Evolutionary conservation across 2,329 filamentous ascomycete genomes (phyloP), one percentile per base, ranked within the genome.

Genomic region (Cryphonectria nitschkei): DNA sequence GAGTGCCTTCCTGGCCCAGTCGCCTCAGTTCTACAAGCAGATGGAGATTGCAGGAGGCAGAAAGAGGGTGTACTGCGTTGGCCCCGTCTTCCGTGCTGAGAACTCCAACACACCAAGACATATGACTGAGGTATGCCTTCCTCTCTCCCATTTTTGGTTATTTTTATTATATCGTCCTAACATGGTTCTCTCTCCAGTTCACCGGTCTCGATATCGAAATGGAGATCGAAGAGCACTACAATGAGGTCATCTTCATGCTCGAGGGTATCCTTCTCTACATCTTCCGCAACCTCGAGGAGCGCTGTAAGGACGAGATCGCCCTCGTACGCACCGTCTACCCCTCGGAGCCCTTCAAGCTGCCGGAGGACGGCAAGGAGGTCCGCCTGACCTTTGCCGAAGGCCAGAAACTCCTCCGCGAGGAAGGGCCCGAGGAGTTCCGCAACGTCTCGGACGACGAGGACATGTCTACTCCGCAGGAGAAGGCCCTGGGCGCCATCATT

Each of bases 131-230:
- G 86, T 87, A 77, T 56, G 78, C 74, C 34, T 62, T 11, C 54
- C 16, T 26, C 5, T n/a, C 14, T 5, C 19, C n/a, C 37, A 46
- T 3, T 8, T n/a, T 11, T 46, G 54, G 8, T 61, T 19, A 2
- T 29, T 19, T 19, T 67, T 74, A 46, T 29, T 8, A 13, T 37
- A 75, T 9, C 4, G 61, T n/a, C 4, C 70, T 70, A 41, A 67
- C 67, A 22, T 22, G 5, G 32, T 8, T 19, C 43, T 43, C 46
- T 50, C 3, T 22, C 29, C 73, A 89, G 86, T 97, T 96, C 81
- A 95, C 91, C 6, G 93, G 93, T 77, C 91, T 97, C 66, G 93
- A 97, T 92, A 78, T 96, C 79, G 93, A 96, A 80, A 96, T 95
- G 93, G 93, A 94, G 77, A 95, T 96, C 79, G 87, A 93, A 77